Base-by-base conservation (phyloP, 2,329 filamentous ascomycete genomes). In the Cryphonectria radicalis region DNA sequence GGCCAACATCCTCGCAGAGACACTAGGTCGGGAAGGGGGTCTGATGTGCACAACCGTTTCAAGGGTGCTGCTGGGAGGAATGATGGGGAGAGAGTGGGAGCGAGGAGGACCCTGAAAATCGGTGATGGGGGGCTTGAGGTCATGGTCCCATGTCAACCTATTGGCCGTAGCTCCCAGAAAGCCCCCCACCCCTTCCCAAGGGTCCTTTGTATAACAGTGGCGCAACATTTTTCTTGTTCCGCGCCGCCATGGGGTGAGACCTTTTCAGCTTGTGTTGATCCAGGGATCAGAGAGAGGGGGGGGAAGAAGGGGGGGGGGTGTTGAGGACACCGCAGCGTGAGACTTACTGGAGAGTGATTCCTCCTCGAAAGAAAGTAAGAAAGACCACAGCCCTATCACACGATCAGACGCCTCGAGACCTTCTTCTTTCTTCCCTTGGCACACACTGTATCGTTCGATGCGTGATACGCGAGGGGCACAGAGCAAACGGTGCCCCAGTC, bases 51-150 rank as follows among this genome's bases (percentile, higher is more conserved):
- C 67, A 55, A 32, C 22, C 25, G 25, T 28, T 28, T 64, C 40
- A 57, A 57, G 55, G 55, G 22, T 64, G 6, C 6, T 57, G 65
- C 35, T 65, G 68, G 60, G 53, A 63, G 17, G 53, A 25, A 28
- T 62, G 62, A 57, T 10, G 65, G 46, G 11, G 55, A 53, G 46
- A n/a, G 19, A 32, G 35, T 64, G 67, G 10, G 37, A 63, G 74
- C 46, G 57, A 71, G 74, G 59, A 73, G 75, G 75, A 77, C 75
- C 75, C 76, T 76, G 76, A 69, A 72, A 75, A 77, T 77, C 74
- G 42, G 64, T 70, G 66, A 73, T 62, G 68, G 64, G 63, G 68
- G 68, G 63, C 35, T 68, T 73, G 73, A 73, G 68, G 69, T 73
- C 73, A 74, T 73, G 63, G 40, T 19, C 70, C 19, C 60, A 74